Conservation (phyloP, 306 rosid genomes). For the Vigna unguiculata region DNA sequence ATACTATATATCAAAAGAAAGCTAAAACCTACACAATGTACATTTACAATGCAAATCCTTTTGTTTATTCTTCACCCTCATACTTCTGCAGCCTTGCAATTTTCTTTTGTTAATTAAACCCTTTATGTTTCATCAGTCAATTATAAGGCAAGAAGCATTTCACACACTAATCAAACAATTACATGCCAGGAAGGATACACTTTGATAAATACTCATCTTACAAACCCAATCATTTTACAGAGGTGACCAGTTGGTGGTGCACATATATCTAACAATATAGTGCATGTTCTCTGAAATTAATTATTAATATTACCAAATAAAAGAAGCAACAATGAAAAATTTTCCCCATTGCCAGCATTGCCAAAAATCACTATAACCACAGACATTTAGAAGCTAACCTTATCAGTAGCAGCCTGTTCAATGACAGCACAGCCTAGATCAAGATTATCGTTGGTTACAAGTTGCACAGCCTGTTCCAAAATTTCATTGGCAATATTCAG, state of each 20-base stretch:
- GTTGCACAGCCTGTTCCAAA: conserved; percentile 93
- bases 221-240: not conserved
- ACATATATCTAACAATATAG: not conserved
- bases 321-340: conserved; percentile 28
- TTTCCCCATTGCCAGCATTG: not conserved
- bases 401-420: conserved; percentile 96
- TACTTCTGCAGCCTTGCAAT: not conserved
- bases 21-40: conserved; percentile 8
- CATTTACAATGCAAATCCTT: not conserved
- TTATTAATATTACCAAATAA: not conserved
- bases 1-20: not conserved
- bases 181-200: not conserved
- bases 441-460: conserved; percentile 95
- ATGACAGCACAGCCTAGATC: conserved; percentile 98
- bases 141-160: conserved; percentile 17
- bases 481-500: conserved; percentile 67
- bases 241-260: not conserved
- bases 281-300: not conserved
- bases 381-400: conserved; percentile 64
- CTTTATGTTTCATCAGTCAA: not conserved
- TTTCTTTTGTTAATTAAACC: not conserved
- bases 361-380: conserved; percentile 31
- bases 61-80: not conserved
- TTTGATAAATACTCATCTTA: not conserved
- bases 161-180: conserved; percentile 12